These are phyloP conservation scores for Aspergillus carlsbadensis DNA, from an alignment of 495 filamentous ascomycete genomes.

Conservation along the genomic window DNA sequence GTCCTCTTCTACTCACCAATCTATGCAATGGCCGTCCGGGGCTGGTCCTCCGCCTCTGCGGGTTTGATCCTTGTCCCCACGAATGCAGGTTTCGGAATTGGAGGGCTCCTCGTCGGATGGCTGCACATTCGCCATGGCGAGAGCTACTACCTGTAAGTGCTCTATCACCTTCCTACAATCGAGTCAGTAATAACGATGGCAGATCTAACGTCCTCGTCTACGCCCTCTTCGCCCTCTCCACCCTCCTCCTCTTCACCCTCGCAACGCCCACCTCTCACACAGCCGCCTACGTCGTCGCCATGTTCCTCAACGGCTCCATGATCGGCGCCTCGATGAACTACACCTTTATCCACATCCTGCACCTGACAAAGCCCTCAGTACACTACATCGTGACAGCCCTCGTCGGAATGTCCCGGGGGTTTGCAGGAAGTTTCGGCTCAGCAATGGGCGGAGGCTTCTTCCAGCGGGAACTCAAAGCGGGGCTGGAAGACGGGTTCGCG, in stretches of 20 bases:
- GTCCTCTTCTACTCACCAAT: conserved; percentile 77
- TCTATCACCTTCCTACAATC: neutral
- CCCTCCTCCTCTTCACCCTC: conserved; percentile 48
- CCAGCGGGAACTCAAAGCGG: conserved; percentile 53
- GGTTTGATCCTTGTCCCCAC: conserved; percentile 74
- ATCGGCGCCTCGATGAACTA: conserved; percentile 74
- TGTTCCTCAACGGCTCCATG: conserved; percentile 66
- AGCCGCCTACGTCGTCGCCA: conserved; percentile 48
- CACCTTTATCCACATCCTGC: conserved; percentile 70
- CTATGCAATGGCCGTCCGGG: conserved; percentile 68
- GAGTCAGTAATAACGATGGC: neutral
- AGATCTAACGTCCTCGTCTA: conserved; percentile 55
- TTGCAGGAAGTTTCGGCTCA: conserved; percentile 73
- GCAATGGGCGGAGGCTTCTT: conserved; percentile 78
- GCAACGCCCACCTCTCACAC: conserved; percentile 47
- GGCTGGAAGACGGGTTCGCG: conserved; percentile 57
- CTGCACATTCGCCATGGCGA: conserved; percentile 66
- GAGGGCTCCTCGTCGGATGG: conserved; percentile 66
- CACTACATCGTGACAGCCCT: conserved; percentile 73
- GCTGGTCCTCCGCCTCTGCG: conserved; percentile 61
- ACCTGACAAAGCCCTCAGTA: conserved; percentile 57
- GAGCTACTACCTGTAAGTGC: conserved; percentile 58
- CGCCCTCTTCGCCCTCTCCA: conserved; percentile 50
- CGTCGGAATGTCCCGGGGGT: conserved; percentile 69
- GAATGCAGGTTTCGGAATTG: conserved; percentile 69